These are phyloP conservation scores for Fusarium begoniae DNA, from an alignment of 2,329 filamentous ascomycete genomes.

Conservation along the genomic window DNA sequence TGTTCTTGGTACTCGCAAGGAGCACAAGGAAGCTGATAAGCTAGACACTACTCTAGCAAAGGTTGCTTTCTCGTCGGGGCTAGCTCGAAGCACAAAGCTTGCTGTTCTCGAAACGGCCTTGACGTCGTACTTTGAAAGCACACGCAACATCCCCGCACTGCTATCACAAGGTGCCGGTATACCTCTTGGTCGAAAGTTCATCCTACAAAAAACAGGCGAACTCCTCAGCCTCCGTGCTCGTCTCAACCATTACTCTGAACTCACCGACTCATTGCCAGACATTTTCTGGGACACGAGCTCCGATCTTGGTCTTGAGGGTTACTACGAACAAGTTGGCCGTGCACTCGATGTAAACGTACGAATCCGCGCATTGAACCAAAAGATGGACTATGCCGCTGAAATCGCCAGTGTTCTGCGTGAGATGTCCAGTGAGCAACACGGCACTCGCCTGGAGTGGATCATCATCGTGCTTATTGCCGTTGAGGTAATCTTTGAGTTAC, in stretches of 20 bases:
- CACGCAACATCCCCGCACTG: constrained; percentile 80
- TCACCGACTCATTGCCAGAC: constrained; percentile 94
- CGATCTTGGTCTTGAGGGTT: constrained; percentile 89
- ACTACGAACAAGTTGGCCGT: constrained; percentile 92
- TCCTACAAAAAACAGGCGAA: constrained; percentile 93
- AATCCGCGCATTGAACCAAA: constrained; percentile 92
- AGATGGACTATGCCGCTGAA: constrained; percentile 97
- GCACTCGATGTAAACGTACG: constrained; percentile 91
- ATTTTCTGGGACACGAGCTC: constrained; percentile 95
- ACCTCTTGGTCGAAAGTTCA: constrained; percentile 71
- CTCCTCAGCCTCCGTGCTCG: constrained; percentile 89
- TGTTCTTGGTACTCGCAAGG: constrained; percentile 79
- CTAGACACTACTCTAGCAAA: constrained; percentile 81
- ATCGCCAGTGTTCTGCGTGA: constrained; percentile 90
- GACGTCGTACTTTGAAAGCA: constrained; percentile 86
- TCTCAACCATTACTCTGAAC: constrained; percentile 94
- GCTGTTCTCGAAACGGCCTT: constrained; percentile 88
- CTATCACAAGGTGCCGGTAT: constrained; percentile 69
- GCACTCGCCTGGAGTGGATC: constrained; percentile 89
- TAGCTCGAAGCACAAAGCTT: constrained; percentile 92
- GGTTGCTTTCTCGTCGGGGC: constrained; percentile 93
- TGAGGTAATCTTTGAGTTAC: constrained; percentile 88
- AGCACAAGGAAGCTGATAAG: constrained; percentile 54
- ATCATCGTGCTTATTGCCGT: constrained; percentile 94
- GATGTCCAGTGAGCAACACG: constrained; percentile 89